Evolutionary conservation across 2,329 filamentous ascomycete species (phyloP).

Genomic region (Diaporthe amygdali): DNA sequence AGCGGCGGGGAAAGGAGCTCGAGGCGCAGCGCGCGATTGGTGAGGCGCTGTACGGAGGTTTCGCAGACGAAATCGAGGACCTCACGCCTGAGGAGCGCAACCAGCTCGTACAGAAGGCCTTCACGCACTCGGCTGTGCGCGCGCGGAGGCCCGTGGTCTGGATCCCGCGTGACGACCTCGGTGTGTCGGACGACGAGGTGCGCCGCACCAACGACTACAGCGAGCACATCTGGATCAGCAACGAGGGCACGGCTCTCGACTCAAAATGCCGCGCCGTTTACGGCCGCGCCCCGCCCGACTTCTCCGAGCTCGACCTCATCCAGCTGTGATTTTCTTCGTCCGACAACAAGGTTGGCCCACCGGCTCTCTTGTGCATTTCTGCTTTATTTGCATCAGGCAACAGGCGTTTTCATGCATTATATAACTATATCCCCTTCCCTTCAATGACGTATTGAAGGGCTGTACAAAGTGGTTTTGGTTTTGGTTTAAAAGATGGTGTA

Average conservation of each 20-base stretch:
- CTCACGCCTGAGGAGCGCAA: conserved; percentile 90
- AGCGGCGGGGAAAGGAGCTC: conserved; percentile 63
- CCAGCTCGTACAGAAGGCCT: conserved; percentile 82
- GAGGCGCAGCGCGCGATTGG: conserved; percentile 77
- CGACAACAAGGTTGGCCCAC: not conserved
- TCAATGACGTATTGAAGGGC: not conserved
- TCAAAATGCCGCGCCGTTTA: conserved; percentile 84
- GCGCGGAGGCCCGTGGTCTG: conserved; percentile 87
- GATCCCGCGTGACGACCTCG: conserved; percentile 90
- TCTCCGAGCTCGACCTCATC: conserved; percentile 87
- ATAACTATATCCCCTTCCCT: not conserved
- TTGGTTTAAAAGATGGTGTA: not conserved
- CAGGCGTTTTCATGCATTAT: not conserved
- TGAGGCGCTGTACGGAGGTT: conserved; percentile 83
- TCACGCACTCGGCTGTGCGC: conserved; percentile 87
- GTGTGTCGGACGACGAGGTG: conserved; percentile 91
- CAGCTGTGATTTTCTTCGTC: conserved; percentile 60
- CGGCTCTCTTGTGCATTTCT: not conserved
- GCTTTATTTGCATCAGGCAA: not conserved
- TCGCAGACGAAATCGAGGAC: conserved; percentile 93
- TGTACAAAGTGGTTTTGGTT: not conserved
- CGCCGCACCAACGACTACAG: conserved; percentile 76
- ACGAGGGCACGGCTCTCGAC: conserved; percentile 88
- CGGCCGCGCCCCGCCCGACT: conserved; percentile 84
- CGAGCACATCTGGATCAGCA: conserved; percentile 88